Evolutionary conservation across 2,329 filamentous ascomycete species (phyloP), one percentile per base, ranked within the genome.

Genomic region (Chalara sp.): DNA sequence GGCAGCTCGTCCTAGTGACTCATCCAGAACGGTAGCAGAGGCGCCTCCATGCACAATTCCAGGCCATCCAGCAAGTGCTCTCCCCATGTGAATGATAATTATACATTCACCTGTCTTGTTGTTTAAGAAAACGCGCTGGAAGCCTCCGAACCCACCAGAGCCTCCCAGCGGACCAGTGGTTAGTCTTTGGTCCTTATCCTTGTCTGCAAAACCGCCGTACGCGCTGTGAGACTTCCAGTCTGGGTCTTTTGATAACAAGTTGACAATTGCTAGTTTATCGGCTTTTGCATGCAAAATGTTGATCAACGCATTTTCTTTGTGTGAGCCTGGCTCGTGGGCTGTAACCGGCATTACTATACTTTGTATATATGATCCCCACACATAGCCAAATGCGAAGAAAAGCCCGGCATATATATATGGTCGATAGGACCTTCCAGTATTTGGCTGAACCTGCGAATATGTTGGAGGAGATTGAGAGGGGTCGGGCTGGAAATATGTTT

Each of bases 21-120:
- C 87, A 64, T 87, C 80, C 37, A 90, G 68, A 4, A 87, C 66
- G 1, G 83, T 89, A 6, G 83, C 84, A 46, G 87, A 73, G 6
- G 76, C 73, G 11, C 87, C 87, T 50, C 87, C 87, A 68, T 92
- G 87, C 47, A 82, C 80, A 40, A 87, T 73, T 10, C 78, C 76
- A 1, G 86, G 86, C 84, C 85, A 91, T 4, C 87, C 86, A 45
- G 76, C 72, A 21, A 85, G 63, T 1, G 73, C 78, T n/a, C 72
- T 66, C 6, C 87, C 87, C 49, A 90, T 75, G 72, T 76, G 86
- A 5, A 90, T 71, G n/a, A 90, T 73, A 46, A 75, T 78, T 8
- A 84, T 69, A 33, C 81, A 65, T 59, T 81, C 78, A 57, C 80
- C 75, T 6, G 81, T 79, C 32, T 66, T 65, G 4, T 70, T 61